Base-by-base conservation (phyloP, 2,329 filamentous ascomycete species). In the Scedosporium dehoogii region DNA sequence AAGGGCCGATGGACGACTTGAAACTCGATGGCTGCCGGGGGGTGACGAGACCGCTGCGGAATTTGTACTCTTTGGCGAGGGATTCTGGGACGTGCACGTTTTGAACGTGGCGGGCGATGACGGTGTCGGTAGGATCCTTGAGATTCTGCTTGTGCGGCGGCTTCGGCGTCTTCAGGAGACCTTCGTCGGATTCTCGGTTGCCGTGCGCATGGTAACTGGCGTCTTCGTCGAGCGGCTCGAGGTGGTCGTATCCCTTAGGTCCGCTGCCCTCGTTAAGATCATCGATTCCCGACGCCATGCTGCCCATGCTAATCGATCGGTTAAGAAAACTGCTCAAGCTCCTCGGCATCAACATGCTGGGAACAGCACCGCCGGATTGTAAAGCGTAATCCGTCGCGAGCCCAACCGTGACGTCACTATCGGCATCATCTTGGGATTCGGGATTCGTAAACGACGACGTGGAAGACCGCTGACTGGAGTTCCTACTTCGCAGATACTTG, bases 41-140 rank as follows among this genome's bases (percentile, higher is more conserved):
- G 5, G 85, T 90, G 6, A 82, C 74, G 42, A 87, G 79, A 23
- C 85, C 83, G 66, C 87, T 84, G 69, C 91, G 89, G 66, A 87
- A 89, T 69, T 88, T 88, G 74, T 94, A 97, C 71, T 96, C 90
- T 67, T 88, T 86, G 3, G 90, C 91, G 64, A 97, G 80, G 4
- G 91, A 94, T 69, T 94, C 91, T 3, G 93, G 93, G 1, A 97
- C 91, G 63, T 93, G 90, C 14, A 97, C 91, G 69, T 93, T 92
- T 68, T 90, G 88, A 56, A 97, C 88, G 70, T 94, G 92, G 63
- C 91, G 88, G 53, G 92, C 87, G 69, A 97, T 89, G 59, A 92
- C 87, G 2, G 92, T 97, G 70, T 97, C 92, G 1, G 91, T 94
- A 2, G 90, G 90, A 6, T 87, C 84, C 41, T 69, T 71, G 48